phyloP scores from a whole-genome alignment of 208 protist species.

The Leishmania amazonensis region DNA sequence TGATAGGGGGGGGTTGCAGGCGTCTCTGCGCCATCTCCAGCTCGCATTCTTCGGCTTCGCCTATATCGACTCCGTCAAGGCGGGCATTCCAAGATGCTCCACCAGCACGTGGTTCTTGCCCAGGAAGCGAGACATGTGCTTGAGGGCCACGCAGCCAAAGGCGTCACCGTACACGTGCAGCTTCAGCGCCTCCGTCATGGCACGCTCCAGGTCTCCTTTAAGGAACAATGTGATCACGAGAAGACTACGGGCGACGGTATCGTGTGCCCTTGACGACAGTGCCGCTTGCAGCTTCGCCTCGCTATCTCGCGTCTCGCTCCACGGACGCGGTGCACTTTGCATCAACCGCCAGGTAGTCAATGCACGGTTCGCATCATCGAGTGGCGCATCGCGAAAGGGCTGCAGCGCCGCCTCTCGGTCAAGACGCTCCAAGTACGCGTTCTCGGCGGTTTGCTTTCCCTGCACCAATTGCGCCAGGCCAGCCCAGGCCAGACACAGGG shows the following conservation, averaged over 20 bases:
- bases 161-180: conserved; percentile 39
- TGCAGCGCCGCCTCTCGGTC: conserved; percentile 12
- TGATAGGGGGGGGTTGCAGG: background rate
- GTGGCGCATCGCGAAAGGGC: conserved; percentile 40
- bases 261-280: conserved; percentile 42
- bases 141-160: conserved; percentile 68
- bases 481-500: conserved; percentile 71
- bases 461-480: conserved; percentile 68
- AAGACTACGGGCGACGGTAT: conserved; percentile 43
- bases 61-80: background rate
- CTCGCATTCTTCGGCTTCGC: background rate
- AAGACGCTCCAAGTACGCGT: conserved; percentile 45
- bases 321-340: conserved; percentile 38
- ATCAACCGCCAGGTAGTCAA: conserved; percentile 45
- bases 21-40: background rate
- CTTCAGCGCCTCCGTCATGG: conserved; percentile 86
- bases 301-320: conserved; percentile 62
- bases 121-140: conserved; percentile 58
- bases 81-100: conserved; percentile 27
- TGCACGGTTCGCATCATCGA: conserved; percentile 63
- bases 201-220: conserved; percentile 79
- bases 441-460: conserved; percentile 34
- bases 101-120: conserved; percentile 63
- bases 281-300: conserved; percentile 42
- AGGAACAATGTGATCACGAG: conserved; percentile 87